Evolutionary conservation across 768 basidiomycete species (phyloP).

Genomic region (Kwoniella pini): DNA sequence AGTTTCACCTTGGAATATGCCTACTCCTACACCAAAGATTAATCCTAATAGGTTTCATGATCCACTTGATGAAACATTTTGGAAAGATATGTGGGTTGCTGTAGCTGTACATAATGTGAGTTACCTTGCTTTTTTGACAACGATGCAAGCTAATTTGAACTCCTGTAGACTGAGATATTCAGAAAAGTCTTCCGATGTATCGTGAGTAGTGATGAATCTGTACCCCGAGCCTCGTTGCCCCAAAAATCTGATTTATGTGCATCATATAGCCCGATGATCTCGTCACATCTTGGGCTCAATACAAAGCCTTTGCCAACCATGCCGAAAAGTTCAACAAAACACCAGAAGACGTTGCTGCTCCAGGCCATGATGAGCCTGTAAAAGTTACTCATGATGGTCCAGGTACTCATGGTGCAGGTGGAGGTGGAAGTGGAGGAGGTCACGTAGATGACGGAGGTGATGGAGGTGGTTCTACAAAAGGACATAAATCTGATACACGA

Average conservation of each 20-base stretch:
- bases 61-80: conserved; percentile 81
- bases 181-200: conserved; percentile 91
- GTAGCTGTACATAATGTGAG: conserved; percentile 85
- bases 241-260: conserved; percentile 9
- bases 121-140: conserved; percentile 16
- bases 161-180: conserved; percentile 81
- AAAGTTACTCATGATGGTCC: conserved; percentile 51
- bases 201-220: conserved; percentile 42
- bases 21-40: conserved; percentile 69
- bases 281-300: conserved; percentile 93
- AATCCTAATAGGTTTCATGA: conserved; percentile 81
- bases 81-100: conserved; percentile 85
- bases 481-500: conserved; percentile 8
- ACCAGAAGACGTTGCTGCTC: conserved; percentile 50
- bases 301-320: conserved; percentile 72
- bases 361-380: conserved; percentile 44
- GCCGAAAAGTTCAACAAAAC: conserved; percentile 54
- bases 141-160: conserved; percentile 8
- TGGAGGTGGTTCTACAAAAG: conserved; percentile 5
- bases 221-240: too few species aligned
- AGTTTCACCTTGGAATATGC: conserved; percentile 65
- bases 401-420: conserved; percentile 55
- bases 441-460: conserved; percentile 45
- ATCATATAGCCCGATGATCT: conserved; percentile 71
- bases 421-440: conserved; percentile 55